Evolutionary conservation across 306 rosid species (phyloP).

Genomic region (Malus sieversii): DNA sequence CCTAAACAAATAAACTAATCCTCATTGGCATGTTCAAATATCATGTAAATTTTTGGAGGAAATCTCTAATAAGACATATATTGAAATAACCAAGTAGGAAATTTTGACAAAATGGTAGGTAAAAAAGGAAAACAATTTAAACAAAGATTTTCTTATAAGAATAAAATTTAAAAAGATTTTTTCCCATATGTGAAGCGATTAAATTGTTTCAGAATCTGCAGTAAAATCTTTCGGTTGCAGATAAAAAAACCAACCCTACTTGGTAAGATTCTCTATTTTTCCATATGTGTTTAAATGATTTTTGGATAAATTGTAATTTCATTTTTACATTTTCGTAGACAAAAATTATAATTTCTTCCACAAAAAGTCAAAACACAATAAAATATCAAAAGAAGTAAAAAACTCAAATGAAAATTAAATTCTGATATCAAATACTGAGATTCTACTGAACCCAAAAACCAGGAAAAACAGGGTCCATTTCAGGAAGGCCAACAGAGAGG

Average conservation of each 20-base stretch:
- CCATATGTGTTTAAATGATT: neutral
- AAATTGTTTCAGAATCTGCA: neutral
- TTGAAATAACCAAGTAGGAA: neutral
- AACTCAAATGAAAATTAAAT: neutral
- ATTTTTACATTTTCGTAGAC: neutral
- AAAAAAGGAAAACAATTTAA: neutral
- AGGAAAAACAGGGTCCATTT: conserved; percentile 3
- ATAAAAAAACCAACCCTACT: neutral
- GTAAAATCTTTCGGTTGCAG: conserved; percentile 1
- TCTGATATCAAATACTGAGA: neutral
- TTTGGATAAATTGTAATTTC: neutral
- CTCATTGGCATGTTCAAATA: neutral
- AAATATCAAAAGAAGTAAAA: neutral
- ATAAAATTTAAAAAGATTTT: neutral
- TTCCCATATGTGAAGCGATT: neutral
- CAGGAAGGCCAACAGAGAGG: neutral
- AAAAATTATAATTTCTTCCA: neutral
- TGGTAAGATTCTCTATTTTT: neutral
- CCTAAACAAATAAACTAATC: too few relatives aligned
- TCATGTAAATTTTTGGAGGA: neutral
- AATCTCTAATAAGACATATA: neutral
- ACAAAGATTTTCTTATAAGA: neutral
- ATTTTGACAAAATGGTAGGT: neutral
- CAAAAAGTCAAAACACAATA: neutral
- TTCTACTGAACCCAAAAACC: neutral